Base-by-base conservation (phyloP, 768 basidiomycete species). In the Saitozyma sp. region DNA sequence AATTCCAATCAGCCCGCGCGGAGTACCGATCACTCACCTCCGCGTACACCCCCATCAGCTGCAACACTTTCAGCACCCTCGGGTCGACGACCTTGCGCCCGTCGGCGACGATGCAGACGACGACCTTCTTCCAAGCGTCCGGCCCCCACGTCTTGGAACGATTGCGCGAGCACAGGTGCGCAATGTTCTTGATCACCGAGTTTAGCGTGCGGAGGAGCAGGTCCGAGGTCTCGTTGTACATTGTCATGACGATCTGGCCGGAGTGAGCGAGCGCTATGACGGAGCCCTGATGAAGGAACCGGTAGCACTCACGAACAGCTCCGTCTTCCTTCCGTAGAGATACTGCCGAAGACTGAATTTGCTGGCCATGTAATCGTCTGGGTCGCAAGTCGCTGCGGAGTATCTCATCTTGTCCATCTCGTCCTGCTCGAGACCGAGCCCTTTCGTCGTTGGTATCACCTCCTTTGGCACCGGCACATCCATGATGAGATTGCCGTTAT, bases 401-500 rank as follows among this genome's bases (percentile, higher is more conserved):
- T 74, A 74, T 29, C 75, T 58, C 67, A 75, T 42, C 45, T 64
- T 70, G 19, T 67, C 67, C 63, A 74, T 68, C 54, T 74, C 74
- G 8, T 68, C 71, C 39, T 84, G 79, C 49, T 69, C 64, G 42
- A 58, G 13, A 8, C 68, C 69, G 46, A 73, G 52, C 0, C 71
- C 71, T 43, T 60, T 61, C n/a, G 65, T 61, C 29, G 64, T 64
- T 6, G 89, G 89, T 39, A 91, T 79, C 71, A 92, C 91, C 66
- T 87, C 86, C 50, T 85, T 84, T 3, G 91, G 91, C 3, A 91
- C 91, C 37, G 84, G 86, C 53, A 91, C 85, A 74, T 93, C 91
- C 61, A 92, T 84, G 17, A 93, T 89, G 51, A 93, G 81, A 78
- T 93, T 93, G 45, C 91, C 91, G 59, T 90, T 83, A 75, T 86